These are phyloP conservation scores for Rhizoclosmatium sp. DNA, from an alignment of 192 early-diverging fungal genomes.

Conservation along the genomic window DNA sequence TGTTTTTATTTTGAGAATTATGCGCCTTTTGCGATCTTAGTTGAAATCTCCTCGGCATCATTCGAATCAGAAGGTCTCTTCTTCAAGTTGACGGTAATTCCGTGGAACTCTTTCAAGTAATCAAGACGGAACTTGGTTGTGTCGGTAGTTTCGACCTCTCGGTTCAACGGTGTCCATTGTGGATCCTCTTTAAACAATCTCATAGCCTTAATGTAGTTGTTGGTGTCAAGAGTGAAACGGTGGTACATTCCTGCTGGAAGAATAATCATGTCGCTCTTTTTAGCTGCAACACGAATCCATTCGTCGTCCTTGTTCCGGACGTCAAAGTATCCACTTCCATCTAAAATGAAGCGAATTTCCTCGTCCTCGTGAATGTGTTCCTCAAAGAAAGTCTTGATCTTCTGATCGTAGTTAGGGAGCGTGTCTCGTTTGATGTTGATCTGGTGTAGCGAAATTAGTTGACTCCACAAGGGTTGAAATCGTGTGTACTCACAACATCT, in stretches of 20 bases:
- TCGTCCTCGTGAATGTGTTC: slow-evolving; percentile 75
- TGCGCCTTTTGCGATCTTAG: background rate
- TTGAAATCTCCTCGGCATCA: background rate
- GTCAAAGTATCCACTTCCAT: slow-evolving; percentile 95
- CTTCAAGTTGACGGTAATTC: background rate
- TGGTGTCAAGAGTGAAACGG: slow-evolving; percentile 91
- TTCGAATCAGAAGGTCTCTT: background rate
- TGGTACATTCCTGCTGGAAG: slow-evolving; percentile 97
- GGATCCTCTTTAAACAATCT: slow-evolving; percentile 61
- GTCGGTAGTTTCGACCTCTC: slow-evolving; percentile 22
- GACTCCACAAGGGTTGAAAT: background rate
- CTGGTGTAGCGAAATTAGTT: slow-evolving; percentile 34
- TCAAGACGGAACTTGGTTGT: slow-evolving; percentile 27
- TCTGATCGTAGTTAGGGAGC: slow-evolving; percentile 89
- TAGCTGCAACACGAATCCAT: slow-evolving; percentile 89
- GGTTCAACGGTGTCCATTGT: slow-evolving; percentile 41
- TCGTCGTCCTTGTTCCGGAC: slow-evolving; percentile 60
- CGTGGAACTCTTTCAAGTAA: slow-evolving; percentile 24
- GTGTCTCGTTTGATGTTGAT: slow-evolving; percentile 83
- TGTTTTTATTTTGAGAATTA: background rate
- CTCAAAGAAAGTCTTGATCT: slow-evolving; percentile 91
- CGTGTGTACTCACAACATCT: slow-evolving; percentile 67
- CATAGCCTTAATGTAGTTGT: slow-evolving; percentile 89
- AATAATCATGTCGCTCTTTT: slow-evolving; percentile 83
- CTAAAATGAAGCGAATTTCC: slow-evolving; percentile 93